phyloP scores from a whole-genome alignment of 148 eudicot genomes.

The Chenopodium album region DNA sequence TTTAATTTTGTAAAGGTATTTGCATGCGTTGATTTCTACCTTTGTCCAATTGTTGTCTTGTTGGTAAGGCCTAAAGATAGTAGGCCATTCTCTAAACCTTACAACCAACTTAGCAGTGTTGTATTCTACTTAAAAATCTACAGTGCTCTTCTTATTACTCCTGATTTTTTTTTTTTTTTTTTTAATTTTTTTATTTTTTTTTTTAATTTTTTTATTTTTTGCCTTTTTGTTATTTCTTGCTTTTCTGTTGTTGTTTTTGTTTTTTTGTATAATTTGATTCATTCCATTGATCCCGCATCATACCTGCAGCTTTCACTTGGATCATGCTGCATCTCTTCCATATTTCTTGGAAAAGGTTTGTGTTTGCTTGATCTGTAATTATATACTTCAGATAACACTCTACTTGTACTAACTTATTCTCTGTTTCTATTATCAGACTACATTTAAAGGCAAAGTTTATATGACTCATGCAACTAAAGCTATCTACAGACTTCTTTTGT shows the following conservation, averaged over 20 bases:
- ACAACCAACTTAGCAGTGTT: not conserved
- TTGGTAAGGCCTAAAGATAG: not conserved
- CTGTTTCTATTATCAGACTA: conserved; percentile 45
- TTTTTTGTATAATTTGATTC: not conserved
- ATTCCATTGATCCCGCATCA: conserved; percentile 9
- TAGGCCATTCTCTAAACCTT: not conserved
- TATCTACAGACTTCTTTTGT: conserved; percentile 79
- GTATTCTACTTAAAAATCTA: not conserved
- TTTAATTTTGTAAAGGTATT: not conserved
- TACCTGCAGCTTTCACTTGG: conserved; percentile 89
- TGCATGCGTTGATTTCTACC: not conserved
- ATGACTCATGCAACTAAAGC: conserved; percentile 99
- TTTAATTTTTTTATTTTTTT: no score
- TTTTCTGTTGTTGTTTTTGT: no score
- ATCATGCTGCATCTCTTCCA: conserved; percentile 99
- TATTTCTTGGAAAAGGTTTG: conserved; percentile 92
- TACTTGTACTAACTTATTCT: conserved; percentile 12
- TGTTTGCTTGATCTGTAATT: conserved; percentile 16
- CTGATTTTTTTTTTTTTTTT: no score
- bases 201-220: no score
- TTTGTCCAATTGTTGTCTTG: not conserved
- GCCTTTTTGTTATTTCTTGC: no score
- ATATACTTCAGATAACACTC: not conserved
- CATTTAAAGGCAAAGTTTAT: conserved; percentile 85
- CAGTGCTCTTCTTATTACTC: not conserved